Evolutionary conservation across 257 asterid species (phyloP).

Genomic region (Plectranthus barbatus): DNA sequence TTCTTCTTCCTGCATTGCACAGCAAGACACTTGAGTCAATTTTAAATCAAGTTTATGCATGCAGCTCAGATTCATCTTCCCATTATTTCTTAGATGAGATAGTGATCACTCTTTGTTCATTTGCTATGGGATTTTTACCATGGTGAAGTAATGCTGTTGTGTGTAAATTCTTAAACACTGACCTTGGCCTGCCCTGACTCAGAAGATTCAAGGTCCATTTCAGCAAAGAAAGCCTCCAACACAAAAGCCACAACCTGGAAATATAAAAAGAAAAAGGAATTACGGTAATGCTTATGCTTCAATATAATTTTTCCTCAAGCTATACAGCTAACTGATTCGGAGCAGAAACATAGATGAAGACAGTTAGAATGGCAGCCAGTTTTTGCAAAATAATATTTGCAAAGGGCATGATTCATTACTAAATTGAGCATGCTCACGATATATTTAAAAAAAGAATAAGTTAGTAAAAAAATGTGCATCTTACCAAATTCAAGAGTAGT

Average conservation of each 20-base stretch:
- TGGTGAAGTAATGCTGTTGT: not conserved
- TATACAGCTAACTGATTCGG: not conserved
- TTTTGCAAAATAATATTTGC: not conserved
- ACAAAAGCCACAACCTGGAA: constrained; percentile 92
- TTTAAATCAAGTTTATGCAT: not conserved
- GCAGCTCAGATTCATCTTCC: not conserved
- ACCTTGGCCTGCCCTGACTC: constrained; percentile 51
- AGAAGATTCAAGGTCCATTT: constrained; percentile 71
- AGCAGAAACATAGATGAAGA: too few relatives aligned
- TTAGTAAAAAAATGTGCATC: constrained; percentile 16
- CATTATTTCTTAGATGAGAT: not conserved
- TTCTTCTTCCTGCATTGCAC: constrained; percentile 40
- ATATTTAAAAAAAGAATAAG: too few relatives aligned
- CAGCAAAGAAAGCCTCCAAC: constrained; percentile 98
- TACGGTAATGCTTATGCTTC: not conserved
- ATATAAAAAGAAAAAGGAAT: not conserved
- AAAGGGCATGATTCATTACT: not conserved
- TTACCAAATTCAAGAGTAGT: constrained; percentile 86
- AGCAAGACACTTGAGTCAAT: not conserved
- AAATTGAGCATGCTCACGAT: too few relatives aligned
- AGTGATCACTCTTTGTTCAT: too few relatives aligned
- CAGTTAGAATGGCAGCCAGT: not conserved
- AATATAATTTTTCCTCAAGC: not conserved
- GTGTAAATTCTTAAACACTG: constrained; percentile 13
- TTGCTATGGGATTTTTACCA: too few relatives aligned